phyloP scores from a whole-genome alignment of 1,284 basidiomycete species.

The Trichosporon inkin region DNA sequence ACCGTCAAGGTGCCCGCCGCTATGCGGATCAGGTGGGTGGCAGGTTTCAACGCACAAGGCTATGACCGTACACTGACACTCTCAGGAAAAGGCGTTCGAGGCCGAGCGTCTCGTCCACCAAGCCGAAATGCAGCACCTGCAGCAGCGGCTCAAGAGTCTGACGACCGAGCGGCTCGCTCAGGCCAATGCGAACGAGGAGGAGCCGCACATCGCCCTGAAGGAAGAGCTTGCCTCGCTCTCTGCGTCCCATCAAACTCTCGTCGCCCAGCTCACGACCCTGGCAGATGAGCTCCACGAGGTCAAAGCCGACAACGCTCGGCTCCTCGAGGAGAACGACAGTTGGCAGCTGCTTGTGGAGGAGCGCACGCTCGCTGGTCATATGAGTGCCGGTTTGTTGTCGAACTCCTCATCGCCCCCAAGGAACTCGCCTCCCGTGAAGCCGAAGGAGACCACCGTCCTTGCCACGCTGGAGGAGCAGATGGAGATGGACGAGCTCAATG shows the following conservation, averaged over 20 bases:
- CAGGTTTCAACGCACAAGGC: neutral
- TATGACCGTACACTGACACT: constrained; percentile 10
- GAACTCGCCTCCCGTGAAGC: constrained; percentile 4
- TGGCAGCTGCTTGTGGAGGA: constrained; percentile 88
- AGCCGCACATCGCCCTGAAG: constrained; percentile 25
- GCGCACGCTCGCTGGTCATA: constrained; percentile 78
- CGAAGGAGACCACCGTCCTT: constrained; percentile 15
- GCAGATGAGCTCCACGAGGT: constrained; percentile 39
- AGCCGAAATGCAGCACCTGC: constrained; percentile 39
- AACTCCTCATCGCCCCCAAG: neutral
- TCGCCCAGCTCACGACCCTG: constrained; percentile 39
- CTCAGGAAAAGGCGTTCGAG: constrained; percentile 45
- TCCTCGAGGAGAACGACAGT: constrained; percentile 82
- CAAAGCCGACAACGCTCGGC: constrained; percentile 29
- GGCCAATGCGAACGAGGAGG: constrained; percentile 14
- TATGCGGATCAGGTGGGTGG: constrained; percentile 43
- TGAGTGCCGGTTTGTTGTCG: constrained; percentile 37
- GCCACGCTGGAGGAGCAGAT: constrained; percentile 39
- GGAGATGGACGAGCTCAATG: constrained; percentile 40
- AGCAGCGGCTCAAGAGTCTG: constrained; percentile 33
- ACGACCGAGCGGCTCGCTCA: constrained; percentile 16
- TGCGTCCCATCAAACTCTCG: constrained; percentile 33
- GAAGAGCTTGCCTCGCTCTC: constrained; percentile 42
- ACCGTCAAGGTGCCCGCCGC: constrained; percentile 33
- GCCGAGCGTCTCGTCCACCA: constrained; percentile 41